Base-by-base conservation (phyloP, 257 asterid genomes). In the Primulina tabacum region DNA sequence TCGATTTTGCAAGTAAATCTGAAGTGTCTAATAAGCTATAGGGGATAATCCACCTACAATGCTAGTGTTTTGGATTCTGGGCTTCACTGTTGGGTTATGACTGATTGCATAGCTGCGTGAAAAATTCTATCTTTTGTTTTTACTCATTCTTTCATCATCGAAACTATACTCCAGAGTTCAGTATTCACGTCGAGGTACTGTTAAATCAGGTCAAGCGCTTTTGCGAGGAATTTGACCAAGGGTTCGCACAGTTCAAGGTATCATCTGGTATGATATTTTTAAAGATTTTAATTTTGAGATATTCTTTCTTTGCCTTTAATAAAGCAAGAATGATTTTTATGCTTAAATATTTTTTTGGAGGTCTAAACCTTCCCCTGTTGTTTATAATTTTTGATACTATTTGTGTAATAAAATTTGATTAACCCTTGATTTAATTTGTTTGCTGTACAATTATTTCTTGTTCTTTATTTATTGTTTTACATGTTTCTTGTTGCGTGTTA, bases 261-360 rank as follows among this genome's bases (percentile, higher is more conserved):
- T 83, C 94, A 83, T 67, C 82, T 85, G 97, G 98, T 92, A 92
- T 84, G 96, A 97, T 73, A 73, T 73, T 78, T 71, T 68, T 65
- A 21, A 40, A 75, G 71, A 38, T 43, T 57, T 35, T 55, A 50
- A 59, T 14, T 4, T 55, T 16, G 66, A 32, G 18, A 50, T 72
- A 53, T 9, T 8, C 65, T 62, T 71, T 78, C 40, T 52, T 47
- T 58, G 17, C 32, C 37, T 62, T 63, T 1, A 10, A 52, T 61
- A 66, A 26, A n/a, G 28, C 4, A 20, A 14, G 60, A 55, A 69
- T 69, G 38, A 70, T 56, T 67, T 75, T 56, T 24, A 47, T 32
- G 17, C 16, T 76, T 71, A 52, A n/a, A 62, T 38, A 43, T 38
- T n/a, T 75, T 52, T 43, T 21, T 59, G 28, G 67, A 66, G 50